Base-by-base conservation (phyloP, 371 early-diverging fungal genomes). In the Dichotomocladium elegans region DNA sequence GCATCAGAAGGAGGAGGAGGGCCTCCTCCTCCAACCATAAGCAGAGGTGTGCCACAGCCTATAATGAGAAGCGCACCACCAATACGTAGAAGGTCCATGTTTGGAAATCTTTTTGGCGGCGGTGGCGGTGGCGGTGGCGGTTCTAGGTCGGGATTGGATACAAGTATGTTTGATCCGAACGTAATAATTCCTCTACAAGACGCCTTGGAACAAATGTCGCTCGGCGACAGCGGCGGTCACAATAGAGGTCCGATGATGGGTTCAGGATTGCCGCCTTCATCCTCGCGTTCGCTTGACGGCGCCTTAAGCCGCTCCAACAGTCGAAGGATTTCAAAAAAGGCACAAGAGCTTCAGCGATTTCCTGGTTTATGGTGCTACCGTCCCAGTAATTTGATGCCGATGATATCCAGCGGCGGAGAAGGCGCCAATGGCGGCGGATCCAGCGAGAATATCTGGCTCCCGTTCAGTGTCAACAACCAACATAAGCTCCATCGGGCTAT, bases 281-380 rank as follows among this genome's bases (percentile, higher is more conserved):
- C 52, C 17, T 24, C 26, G 48, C 30, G 46, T 28, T 46, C 46
- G 3, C n/a, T 46, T 17, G 46, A 30, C 1, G 19, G 45, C 19
- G 30, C 15, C 2, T 34, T 42, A n/a, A 26, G 34, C 4, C 22
- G 45, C 19, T 35, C 27, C 29, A 41, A 30, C 14, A 53, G 50
- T 49, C 48, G 45, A 14, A 60, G 47, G 35, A 41, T 60, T 9
- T 44, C 55, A 2, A 29, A 30, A 3, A 54, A 46, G 21, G 55
- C 55, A 27, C 51, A 60, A 15, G 40, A 60, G 27, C 34, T 60
- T 12, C 30, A 45, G 8, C 42, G 42, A 14, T 42, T 60, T 3
- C 45, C 40, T 33, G 46, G 34, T 14, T 15, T 60, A 12, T 60
- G 60, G 60, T 60, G 60, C 24, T 60, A 60, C 25, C 60, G 60